phyloP scores from a whole-genome alignment of 495 filamentous ascomycete species.

The Penicillium steckii region DNA sequence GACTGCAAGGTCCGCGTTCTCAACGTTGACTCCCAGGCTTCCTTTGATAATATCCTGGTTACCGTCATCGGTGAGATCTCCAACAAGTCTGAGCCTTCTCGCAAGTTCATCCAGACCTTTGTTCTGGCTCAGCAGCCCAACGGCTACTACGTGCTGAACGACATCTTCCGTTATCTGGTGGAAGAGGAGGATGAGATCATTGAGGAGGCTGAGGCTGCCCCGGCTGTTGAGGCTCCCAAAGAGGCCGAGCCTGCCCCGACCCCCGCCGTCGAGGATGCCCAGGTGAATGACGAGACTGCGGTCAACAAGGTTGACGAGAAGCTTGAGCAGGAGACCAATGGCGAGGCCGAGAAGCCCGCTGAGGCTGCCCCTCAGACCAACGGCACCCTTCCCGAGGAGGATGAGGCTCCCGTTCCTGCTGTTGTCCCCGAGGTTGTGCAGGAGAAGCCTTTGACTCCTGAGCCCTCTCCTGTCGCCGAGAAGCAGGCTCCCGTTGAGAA shows the following conservation, averaged over 20 bases:
- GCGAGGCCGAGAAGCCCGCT: conserved; percentile 26
- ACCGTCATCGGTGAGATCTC: conserved; percentile 98
- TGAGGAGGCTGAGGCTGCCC: conserved; percentile 53
- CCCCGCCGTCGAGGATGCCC: conserved; percentile 25
- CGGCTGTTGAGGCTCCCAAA: conserved; percentile 33
- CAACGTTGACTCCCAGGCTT: conserved; percentile 95
- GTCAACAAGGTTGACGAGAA: conserved; percentile 59
- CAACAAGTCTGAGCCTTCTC: conserved; percentile 83
- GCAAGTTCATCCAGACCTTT: conserved; percentile 98
- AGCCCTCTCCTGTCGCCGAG: conserved; percentile 41
- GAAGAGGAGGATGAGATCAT: conserved; percentile 75
- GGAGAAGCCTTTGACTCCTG: conserved; percentile 54
- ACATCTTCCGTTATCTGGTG: conserved; percentile 90
- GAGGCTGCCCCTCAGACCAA: conserved; percentile 42
- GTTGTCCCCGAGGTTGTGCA: conserved; percentile 49
- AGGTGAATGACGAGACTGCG: conserved; percentile 32
- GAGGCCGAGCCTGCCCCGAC: conserved; percentile 25
- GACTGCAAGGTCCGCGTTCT: conserved; percentile 98
- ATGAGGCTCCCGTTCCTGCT: conserved; percentile 37
- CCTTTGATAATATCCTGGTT: conserved; percentile 87
- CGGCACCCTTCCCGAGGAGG: conserved; percentile 35
- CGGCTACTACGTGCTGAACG: conserved; percentile 97
- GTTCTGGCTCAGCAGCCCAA: conserved; percentile 94
- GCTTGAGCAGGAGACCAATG: conserved; percentile 47
- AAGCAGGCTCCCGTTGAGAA: conserved; percentile 48